Evolutionary conservation across 176 grass and related monocot genomes (phyloP).

Genomic region (Musa beccarii): DNA sequence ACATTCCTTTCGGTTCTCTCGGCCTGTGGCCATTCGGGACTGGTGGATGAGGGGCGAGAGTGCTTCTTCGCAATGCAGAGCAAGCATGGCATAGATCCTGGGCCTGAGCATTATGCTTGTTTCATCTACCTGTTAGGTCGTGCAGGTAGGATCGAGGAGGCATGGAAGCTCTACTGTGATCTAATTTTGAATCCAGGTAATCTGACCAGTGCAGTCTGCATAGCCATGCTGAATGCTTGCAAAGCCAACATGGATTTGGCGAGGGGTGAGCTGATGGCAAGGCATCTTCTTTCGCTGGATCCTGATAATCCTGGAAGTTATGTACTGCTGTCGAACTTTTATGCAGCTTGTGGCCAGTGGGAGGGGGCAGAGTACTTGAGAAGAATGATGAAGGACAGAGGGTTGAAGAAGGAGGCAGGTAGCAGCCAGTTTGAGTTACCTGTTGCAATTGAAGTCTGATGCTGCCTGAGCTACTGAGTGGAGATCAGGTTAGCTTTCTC

Average conservation of each 20-base stretch:
- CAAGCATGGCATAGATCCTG: constrained; percentile 36
- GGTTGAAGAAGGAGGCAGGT: constrained; percentile 47
- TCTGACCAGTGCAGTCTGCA: constrained; percentile 28
- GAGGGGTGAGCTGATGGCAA: constrained; percentile 40
- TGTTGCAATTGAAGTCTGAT: background rate
- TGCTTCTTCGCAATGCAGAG: constrained; percentile 43
- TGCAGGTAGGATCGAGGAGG: constrained; percentile 41
- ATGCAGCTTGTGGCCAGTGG: constrained; percentile 34
- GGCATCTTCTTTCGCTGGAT: constrained; percentile 31
- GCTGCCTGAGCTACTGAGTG: background rate
- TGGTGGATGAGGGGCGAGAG: constrained; percentile 39
- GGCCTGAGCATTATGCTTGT: constrained; percentile 41
- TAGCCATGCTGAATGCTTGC: constrained; percentile 50
- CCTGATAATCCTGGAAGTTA: constrained; percentile 36
- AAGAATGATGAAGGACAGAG: constrained; percentile 29
- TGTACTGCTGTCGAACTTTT: constrained; percentile 49
- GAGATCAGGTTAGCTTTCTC: background rate
- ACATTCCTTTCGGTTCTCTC: constrained; percentile 54
- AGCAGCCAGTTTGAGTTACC: constrained; percentile 25
- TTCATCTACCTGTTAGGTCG: constrained; percentile 51
- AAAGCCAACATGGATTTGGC: constrained; percentile 35
- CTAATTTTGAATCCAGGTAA: constrained; percentile 12
- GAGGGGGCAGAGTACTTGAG: constrained; percentile 30
- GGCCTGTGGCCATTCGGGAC: constrained; percentile 47
- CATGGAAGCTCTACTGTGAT: constrained; percentile 50